Conservation (phyloP, 768 basidiomycete genomes). For the Ephemerocybe angulata region DNA sequence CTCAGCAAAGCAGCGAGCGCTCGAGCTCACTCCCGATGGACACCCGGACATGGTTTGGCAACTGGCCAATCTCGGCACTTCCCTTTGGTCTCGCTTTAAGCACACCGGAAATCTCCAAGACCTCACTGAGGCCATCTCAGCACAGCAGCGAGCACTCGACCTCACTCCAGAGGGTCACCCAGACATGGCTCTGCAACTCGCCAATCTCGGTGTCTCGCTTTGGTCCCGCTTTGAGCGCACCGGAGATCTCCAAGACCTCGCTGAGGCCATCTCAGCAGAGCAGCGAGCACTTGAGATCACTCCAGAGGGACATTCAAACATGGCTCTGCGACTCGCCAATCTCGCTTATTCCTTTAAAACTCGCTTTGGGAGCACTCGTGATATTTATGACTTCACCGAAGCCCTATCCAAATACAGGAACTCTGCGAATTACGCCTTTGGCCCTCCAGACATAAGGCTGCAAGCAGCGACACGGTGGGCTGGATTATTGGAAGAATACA, state of each 20-base stretch:
- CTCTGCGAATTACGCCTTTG: too few species aligned
- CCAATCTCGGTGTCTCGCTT: background rate
- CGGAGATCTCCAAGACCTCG: background rate
- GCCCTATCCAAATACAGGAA: too few species aligned
- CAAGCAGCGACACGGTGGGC: too few species aligned
- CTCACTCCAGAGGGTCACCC: background rate
- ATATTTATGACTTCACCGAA: background rate
- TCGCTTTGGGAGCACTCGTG: background rate
- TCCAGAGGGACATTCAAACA: background rate
- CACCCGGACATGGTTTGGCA: background rate
- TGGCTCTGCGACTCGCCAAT: background rate
- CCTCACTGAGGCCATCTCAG: background rate
- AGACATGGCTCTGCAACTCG: background rate
- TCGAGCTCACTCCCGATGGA: background rate
- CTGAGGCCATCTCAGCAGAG: background rate
- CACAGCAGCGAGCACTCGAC: background rate
- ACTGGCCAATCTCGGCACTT: background rate
- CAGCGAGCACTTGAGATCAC: background rate
- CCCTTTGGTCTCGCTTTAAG: background rate
- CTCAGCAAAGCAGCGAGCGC: background rate
- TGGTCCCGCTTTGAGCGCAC: constrained; percentile 12
- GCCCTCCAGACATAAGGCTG: too few species aligned
- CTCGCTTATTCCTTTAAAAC: background rate
- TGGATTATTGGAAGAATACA: too few species aligned
- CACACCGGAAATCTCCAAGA: background rate